Evolutionary conservation across 345 rosid genomes (phyloP).

Genomic region (Mallotus nudiflorus): DNA sequence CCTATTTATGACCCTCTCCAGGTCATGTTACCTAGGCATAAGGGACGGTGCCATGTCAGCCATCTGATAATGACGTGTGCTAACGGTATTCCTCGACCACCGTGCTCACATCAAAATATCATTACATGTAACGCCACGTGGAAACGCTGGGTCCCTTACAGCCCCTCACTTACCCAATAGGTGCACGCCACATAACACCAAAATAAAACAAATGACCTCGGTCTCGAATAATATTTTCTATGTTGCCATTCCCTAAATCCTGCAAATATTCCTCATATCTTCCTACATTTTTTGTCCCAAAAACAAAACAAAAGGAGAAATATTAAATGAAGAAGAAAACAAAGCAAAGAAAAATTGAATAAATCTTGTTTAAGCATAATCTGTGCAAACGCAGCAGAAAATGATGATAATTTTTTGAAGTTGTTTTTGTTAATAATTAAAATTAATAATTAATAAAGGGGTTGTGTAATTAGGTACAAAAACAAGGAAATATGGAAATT

Average conservation of each 20-base stretch:
- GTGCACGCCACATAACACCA: neutral
- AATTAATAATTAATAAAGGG: neutral
- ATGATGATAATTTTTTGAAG: neutral
- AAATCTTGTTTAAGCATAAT: neutral
- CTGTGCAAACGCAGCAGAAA: neutral
- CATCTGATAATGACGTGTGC: constrained; percentile 19
- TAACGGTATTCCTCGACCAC: constrained; percentile 20
- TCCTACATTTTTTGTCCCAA: constrained; percentile 20
- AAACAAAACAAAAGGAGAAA: constrained; percentile 10
- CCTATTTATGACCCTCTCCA: neutral
- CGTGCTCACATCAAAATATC: neutral
- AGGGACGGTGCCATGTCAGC: constrained; percentile 28
- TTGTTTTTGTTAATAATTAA: neutral
- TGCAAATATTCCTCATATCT: constrained; percentile 34
- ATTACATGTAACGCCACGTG: neutral
- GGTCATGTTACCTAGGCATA: neutral
- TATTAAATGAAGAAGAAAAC: constrained; percentile 14
- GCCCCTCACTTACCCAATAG: neutral
- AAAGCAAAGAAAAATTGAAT: constrained; percentile 8
- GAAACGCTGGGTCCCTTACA: neutral
- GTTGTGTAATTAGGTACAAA: neutral
- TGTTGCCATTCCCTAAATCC: constrained; percentile 8
- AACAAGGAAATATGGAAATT: constrained; percentile 4
- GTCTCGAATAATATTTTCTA: neutral
- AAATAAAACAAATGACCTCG: neutral